Base-by-base conservation (phyloP, 176 grass and related monocot genomes). In the Phoenix dactylifera region DNA sequence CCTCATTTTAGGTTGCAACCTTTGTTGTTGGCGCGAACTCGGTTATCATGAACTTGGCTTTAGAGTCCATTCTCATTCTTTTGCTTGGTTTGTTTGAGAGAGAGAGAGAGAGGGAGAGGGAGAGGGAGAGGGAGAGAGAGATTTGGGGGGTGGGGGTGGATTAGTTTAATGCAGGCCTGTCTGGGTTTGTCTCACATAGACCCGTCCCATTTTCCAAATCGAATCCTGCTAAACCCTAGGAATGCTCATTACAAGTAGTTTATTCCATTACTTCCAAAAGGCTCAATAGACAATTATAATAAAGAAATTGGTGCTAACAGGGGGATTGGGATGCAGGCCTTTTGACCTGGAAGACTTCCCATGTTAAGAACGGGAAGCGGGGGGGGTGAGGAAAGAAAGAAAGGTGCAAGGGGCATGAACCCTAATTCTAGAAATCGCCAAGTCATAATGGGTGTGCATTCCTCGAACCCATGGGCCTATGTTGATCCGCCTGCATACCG, bases 121-220 rank as follows among this genome's bases (percentile, higher is more conserved):
- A 48, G 29, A 18, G n/a, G n/a, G n/a, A n/a, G 30, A 18, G 60
- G 15, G 19, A 49, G 60, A 63, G 35, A 63, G 58, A 48, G 29
- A 18, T 30, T 30, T 30, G 28, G 28, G 28, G 28, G 28, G 4
- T 30, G 60, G 12, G 7, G 35, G 1, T 1, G 6, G 18, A 63
- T 49, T 49, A 44, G 49, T 49, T 63, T 50, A 49, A 20, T 29
- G 50, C 52, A 57, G 29, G 52, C 24, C 12, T 68, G 66, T 57
- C 65, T 56, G 52, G 25, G 24, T 32, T 56, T 68, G 65, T 68
- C 65, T 24, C 51, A 24, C 16, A 68, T 56, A 44, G 52, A 56
- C 65, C 65, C 63, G n/a, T 56, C 65, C 18, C 22, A 56, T 57
- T 68, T 68, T 68, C 66, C 66, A 68, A 68, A 68, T 68, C 26